Evolutionary conservation across 345 rosid genomes (phyloP).

Genomic region (Eucalyptus marginata): DNA sequence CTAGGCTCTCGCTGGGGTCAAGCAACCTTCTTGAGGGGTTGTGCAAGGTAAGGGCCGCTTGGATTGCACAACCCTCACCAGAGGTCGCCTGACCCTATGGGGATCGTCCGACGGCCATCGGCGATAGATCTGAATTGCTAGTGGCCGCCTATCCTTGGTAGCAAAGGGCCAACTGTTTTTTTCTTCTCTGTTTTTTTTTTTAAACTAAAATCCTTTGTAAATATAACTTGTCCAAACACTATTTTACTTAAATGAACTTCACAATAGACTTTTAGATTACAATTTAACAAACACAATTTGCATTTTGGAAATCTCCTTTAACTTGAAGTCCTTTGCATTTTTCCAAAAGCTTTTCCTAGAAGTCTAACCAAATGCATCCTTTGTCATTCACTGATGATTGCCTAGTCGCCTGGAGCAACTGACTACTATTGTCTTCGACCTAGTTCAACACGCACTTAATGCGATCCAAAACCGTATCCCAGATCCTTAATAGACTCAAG

Average conservation of each 20-base stretch:
- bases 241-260: accelerated
- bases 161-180: too few relatives aligned
- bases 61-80: too few relatives aligned
- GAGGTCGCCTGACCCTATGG: accelerated
- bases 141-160: accelerated
- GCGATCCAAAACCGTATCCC: neutral
- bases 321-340: too few relatives aligned
- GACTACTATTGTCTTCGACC: neutral
- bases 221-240: too few relatives aligned
- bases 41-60: accelerated
- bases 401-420: neutral
- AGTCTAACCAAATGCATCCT: neutral
- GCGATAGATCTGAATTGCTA: accelerated
- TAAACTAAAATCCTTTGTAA: too few relatives aligned
- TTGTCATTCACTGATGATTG: neutral
- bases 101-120: accelerated
- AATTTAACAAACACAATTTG: too few relatives aligned
- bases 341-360: too few relatives aligned
- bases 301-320: too few relatives aligned
- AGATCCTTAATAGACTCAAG: constrained; percentile 1
- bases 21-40: too few relatives aligned
- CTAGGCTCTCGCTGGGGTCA: too few relatives aligned
- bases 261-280: too few relatives aligned
- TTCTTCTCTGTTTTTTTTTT: too few relatives aligned
- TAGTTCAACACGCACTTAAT: neutral